Evolutionary conservation across 495 filamentous ascomycete genomes (phyloP), one percentile per base, ranked within the genome.

Genomic region (Penicillium mononematosum): DNA sequence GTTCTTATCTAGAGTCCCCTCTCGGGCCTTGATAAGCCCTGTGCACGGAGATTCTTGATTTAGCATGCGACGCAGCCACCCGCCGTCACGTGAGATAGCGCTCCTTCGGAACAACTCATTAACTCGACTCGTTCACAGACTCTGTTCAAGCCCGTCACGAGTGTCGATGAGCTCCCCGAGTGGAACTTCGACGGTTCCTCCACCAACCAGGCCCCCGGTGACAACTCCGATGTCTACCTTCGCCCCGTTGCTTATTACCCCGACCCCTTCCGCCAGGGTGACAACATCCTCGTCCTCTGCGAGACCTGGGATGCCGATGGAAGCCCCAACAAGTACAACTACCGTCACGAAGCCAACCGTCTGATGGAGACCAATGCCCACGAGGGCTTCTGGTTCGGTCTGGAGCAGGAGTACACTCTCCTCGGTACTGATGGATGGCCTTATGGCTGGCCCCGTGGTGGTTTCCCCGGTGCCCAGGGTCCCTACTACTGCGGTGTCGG

Each of bases 161-260:
- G 67, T 52, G 77, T 90, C 55, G 88, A 90, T 53, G 91, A 97
- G 58, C 90, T 98, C 57, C 90, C 93, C 58, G 90, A 96, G 74
- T 98, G 94, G 94, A 98, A 98, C 83, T 98, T 98, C 70, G 94
- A 98, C 71, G 94, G 94, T 72, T 96, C 91, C 53, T 96, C 92
- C 19, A 96, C 91, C 64, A 89, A 81, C 66, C 94, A 98, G 76
- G 94, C 94, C 52, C 91, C 92, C 32, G 91, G 93, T 70, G 90
- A 93, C 75, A 91, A 98, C 83, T 97, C 92, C 55, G 94, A 98
- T 78, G 87, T 98, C 85, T 97, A 96, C 83, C 89, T 98, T 58
- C 88, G 89, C 68, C 94, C 94, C 56, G 84, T 89, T 55, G 90
- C 91, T 60, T 85, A 89, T 77, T 98, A 81, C 83, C 91, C 93